phyloP scores from a whole-genome alignment of 805 yeast species.

The Ogataea paradorogensis region DNA sequence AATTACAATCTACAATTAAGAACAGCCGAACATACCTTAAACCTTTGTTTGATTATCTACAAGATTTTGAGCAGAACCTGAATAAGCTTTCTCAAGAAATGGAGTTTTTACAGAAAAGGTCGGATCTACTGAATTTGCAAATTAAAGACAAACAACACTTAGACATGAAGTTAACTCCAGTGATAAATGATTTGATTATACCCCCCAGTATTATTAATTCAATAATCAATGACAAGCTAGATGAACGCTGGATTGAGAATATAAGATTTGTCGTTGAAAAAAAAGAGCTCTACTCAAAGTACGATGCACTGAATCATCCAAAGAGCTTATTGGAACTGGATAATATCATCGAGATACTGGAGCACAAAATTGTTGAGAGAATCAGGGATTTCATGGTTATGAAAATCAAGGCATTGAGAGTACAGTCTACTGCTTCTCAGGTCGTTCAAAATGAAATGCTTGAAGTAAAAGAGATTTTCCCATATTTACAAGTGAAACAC shows the following conservation, averaged over 20 bases:
- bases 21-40: slow-evolving; percentile 36
- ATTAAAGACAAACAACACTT: slow-evolving; percentile 46
- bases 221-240: slow-evolving; percentile 55
- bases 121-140: slow-evolving; percentile 45
- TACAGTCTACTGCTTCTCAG: slow-evolving; percentile 68
- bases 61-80: slow-evolving; percentile 56
- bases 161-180: slow-evolving; percentile 59
- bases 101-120: slow-evolving; percentile 55
- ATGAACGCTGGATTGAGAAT: slow-evolving; percentile 64
- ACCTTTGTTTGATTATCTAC: slow-evolving; percentile 54
- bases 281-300: slow-evolving; percentile 47
- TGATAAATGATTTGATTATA: slow-evolving; percentile 70
- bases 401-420: slow-evolving; percentile 66
- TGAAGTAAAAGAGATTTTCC: slow-evolving; percentile 57
- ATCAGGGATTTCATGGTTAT: slow-evolving; percentile 65
- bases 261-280: slow-evolving; percentile 58
- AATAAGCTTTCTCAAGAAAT: slow-evolving; percentile 56
- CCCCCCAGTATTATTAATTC: slow-evolving; percentile 68
- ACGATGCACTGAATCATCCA: slow-evolving; percentile 23
- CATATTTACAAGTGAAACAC: slow-evolving; percentile 54
- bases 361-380: slow-evolving; percentile 66
- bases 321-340: slow-evolving; percentile 24
- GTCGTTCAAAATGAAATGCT: slow-evolving; percentile 65
- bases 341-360: slow-evolving; percentile 47
- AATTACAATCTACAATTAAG: slow-evolving; percentile 29